Conservation (phyloP, 1,139 yeast species). For the Candida labiduridarum region DNA sequence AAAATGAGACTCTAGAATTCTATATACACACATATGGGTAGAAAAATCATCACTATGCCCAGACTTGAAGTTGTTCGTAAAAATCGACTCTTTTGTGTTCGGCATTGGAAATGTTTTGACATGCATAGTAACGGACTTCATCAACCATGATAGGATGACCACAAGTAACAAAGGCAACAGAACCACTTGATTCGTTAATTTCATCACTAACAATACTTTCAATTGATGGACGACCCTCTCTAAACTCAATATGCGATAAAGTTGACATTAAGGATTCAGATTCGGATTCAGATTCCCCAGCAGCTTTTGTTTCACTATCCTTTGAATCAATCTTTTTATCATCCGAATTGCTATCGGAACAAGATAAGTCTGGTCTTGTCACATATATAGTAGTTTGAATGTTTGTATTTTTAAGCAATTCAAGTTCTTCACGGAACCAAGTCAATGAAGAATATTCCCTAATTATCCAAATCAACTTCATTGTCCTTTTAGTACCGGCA, state of each 20-base stretch:
- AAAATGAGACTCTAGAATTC: no score
- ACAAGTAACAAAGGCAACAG: constrained; percentile 49
- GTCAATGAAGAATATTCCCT: constrained; percentile 44
- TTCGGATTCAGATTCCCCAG: no score
- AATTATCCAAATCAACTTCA: constrained; percentile 55
- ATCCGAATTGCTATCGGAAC: no score
- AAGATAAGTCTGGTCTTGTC: no score
- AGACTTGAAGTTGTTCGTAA: constrained; percentile 12
- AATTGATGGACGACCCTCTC: no score
- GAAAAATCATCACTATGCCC: constrained; percentile 4
- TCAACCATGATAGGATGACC: constrained; percentile 55
- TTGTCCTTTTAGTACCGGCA: constrained; percentile 43
- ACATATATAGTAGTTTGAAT: constrained; percentile 30
- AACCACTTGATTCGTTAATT: constrained; percentile 34
- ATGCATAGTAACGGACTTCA: constrained; percentile 39
- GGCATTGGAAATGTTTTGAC: constrained; percentile 24
- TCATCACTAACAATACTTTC: constrained; percentile 25
- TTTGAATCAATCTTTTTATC: no score
- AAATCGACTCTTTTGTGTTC: constrained; percentile 16
- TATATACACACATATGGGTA: no score
- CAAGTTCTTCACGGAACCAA: constrained; percentile 56
- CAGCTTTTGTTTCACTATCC: no score
- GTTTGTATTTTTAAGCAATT: constrained; percentile 29
- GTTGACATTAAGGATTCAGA: no score
- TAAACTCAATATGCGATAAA: no score